Evolutionary conservation across 495 filamentous ascomycete species (phyloP), one percentile per base, ranked within the genome.

Genomic region (Bacidia rubella): DNA sequence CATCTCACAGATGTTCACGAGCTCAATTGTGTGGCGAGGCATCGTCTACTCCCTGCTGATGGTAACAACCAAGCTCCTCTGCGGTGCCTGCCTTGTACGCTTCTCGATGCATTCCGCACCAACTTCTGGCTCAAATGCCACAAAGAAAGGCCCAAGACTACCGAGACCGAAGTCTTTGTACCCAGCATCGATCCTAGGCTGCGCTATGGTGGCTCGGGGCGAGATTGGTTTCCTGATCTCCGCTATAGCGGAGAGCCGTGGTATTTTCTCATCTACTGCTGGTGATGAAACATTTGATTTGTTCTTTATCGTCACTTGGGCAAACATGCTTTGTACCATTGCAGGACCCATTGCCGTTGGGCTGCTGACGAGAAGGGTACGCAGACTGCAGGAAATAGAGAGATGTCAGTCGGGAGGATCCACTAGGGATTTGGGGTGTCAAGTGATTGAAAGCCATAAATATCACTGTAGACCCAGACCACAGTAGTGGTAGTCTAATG

Each of bases 221-320:
- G 86, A 94, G 60, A 83, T 90, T 23, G 85, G 85, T 0, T 86
- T 87, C 51, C 66, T 90, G 20, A 85, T 92, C 53, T 80, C 84
- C 4, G 80, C 84, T 2, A 63, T 87, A 2, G 82, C 81, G 0
- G 66, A 83, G 49, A 75, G 72, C 11, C 61, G 74, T 22, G 76
- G 79, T 0, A 71, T 81, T n/a, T 82, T 83, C 55, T 56, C 22
- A 17, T 7, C 38, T 3, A 1, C 25, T 23, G 52, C 49, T 20
- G 50, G 24, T 17, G 50, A 46, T 20, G 54, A 42, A 12, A 10
- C 27, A 40, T 48, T 24, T 0, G 70, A 78, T 15, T 65, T 76
- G 3, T 90, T 84, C 58, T 65, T 89, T 2, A 67, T 87, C 7
- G 74, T 82, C 0, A 74, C 80, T 0, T 90, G 85, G 85, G 86